phyloP scores from a whole-genome alignment of 768 basidiomycete species.

The Boletus reticulatus region DNA sequence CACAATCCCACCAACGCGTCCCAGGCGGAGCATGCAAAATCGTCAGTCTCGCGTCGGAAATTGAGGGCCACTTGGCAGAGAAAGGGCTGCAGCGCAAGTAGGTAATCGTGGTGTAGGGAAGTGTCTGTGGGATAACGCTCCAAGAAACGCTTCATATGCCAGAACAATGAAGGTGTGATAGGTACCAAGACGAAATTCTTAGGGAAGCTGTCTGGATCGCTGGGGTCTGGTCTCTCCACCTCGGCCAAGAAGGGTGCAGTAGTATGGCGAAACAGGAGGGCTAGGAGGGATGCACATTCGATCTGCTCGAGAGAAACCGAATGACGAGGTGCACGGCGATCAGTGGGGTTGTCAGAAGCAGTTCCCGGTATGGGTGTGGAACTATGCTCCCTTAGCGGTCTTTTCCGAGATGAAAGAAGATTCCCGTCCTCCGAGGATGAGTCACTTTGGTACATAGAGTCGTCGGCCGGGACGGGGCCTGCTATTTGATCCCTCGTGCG shows the following conservation, averaged over 20 bases:
- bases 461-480: constrained; percentile 8
- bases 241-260: constrained; percentile 55
- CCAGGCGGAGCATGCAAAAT: constrained; percentile 65
- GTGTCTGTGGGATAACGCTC: constrained; percentile 67
- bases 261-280: constrained; percentile 55
- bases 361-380: constrained; percentile 19
- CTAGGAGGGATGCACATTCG: constrained; percentile 67
- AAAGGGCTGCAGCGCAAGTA: constrained; percentile 63
- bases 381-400: constrained; percentile 22
- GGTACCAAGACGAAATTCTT: constrained; percentile 21
- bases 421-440: constrained; percentile 30
- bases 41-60: constrained; percentile 51
- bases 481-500: constrained; percentile 23
- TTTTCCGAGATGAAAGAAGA: constrained; percentile 34
- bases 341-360: constrained; percentile 17
- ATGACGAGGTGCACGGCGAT: constrained; percentile 24
- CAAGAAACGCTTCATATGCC: constrained; percentile 61
- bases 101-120: constrained; percentile 73
- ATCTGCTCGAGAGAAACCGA: constrained; percentile 57
- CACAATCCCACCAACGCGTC: constrained; percentile 65
- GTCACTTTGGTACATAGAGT: constrained; percentile 36
- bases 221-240: constrained; percentile 26
- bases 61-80: constrained; percentile 82
- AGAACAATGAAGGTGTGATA: constrained; percentile 49
- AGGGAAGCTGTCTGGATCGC: constrained; percentile 31